Conservation (phyloP, 495 filamentous ascomycete species). For the Cercophora samala region DNA sequence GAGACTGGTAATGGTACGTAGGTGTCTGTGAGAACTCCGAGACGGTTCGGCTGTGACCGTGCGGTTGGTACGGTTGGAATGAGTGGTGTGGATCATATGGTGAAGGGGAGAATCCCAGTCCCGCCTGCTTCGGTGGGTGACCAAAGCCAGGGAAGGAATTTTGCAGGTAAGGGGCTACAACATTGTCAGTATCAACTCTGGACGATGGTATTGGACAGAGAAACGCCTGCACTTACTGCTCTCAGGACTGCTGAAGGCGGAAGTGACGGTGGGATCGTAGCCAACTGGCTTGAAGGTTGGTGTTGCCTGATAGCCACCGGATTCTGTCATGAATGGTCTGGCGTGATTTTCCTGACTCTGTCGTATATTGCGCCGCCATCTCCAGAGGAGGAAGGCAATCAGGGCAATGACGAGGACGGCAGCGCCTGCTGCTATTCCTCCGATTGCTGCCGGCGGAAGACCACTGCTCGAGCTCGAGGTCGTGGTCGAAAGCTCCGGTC, state of each 20-base stretch:
- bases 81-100: not conserved
- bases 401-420: conserved; percentile 5
- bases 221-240: not conserved
- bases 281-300: not conserved
- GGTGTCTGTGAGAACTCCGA: not conserved
- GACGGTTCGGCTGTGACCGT: not conserved
- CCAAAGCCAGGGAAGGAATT: not conserved
- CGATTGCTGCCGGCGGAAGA: conserved; percentile 18
- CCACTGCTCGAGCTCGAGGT: not conserved
- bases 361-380: conserved; percentile 13
- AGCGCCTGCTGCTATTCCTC: conserved; percentile 17
- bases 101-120: not conserved
- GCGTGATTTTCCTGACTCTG: conserved; percentile 12
- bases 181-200: not conserved
- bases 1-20: not conserved
- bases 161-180: not conserved
- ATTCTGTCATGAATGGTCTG: not conserved
- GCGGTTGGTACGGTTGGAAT: not conserved
- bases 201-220: not conserved
- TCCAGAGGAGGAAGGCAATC: conserved; percentile 11
- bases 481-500: not conserved
- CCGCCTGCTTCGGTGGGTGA: not conserved
- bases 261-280: not conserved
- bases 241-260: not conserved
- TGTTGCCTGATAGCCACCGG: not conserved